These are phyloP conservation scores for Termitomyces sp. DNA, from an alignment of 1,284 basidiomycete genomes.

Conservation along the genomic window DNA sequence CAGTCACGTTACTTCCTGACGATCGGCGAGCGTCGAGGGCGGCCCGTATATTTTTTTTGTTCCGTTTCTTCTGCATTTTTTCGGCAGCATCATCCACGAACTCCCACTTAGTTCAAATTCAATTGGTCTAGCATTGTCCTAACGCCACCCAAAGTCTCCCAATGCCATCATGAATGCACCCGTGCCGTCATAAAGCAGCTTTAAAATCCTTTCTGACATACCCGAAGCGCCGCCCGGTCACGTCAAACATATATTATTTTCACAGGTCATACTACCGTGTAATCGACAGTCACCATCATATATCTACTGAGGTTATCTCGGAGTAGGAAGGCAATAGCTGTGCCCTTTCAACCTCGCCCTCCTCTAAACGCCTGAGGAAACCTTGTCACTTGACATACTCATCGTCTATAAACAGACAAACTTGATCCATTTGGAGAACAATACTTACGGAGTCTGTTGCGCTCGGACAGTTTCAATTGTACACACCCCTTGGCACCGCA, in stretches of 20 bases:
- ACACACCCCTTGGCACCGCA: not conserved
- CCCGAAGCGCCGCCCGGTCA: not conserved
- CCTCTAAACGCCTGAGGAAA: too few species aligned
- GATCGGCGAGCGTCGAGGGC: not conserved
- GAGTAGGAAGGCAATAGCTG: not conserved
- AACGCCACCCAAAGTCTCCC: not conserved
- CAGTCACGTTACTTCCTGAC: slow-evolving; percentile 13
- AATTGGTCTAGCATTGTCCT: not conserved
- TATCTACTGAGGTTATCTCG: not conserved
- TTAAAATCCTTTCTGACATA: not conserved
- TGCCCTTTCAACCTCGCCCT: not conserved
- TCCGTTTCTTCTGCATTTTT: not conserved
- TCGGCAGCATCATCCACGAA: not conserved
- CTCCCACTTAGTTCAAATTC: not conserved
- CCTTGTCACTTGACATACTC: not conserved
- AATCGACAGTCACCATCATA: not conserved
- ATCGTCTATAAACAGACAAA: too few species aligned
- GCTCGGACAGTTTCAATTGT: too few species aligned
- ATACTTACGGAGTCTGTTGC: too few species aligned
- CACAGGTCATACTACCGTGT: too few species aligned
- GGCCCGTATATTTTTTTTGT: too few species aligned
- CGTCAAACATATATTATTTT: too few species aligned
- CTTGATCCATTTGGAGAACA: too few species aligned
- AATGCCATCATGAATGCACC: too few species aligned
- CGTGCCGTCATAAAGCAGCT: not conserved